Base-by-base conservation (phyloP, 2,329 filamentous ascomycete genomes). In the Ophiosphaerella herpotricha region DNA sequence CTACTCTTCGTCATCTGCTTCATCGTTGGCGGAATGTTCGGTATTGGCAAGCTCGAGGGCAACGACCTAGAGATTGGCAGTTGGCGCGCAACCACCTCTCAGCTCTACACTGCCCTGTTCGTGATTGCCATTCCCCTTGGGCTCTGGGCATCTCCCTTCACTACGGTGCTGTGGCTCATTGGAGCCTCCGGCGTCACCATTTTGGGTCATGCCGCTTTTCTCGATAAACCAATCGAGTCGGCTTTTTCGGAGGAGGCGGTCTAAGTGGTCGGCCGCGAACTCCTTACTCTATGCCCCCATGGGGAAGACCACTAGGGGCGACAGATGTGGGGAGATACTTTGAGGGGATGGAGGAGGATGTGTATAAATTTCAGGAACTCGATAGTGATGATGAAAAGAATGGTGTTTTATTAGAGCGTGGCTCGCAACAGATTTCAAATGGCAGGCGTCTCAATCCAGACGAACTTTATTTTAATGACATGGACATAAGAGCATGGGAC, bases 231-330 rank as follows among this genome's bases (percentile, higher is more conserved):
- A 52, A 96, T 97, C 82, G 94, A 97, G 87, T 93, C 95, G 92
- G 92, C 92, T 97, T 99, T 99, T 97, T 97, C 93, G 84, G 94
- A 95, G 92, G 94, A 99, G 93, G 93, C 94, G 92, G 94, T 99
- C 89, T 99, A 97, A 87, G 84, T 95, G 92, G 92, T 97, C 94
- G 93, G 91, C 93, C 93, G 94, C 94, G 89, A 94, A 88, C 92
- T 96, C 93, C 92, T 80, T 79, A 82, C 77, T 79, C 80, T 82
- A 87, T 88, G 91, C 91, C 92, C 90, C 87, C 82, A 85, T 92
- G 90, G 93, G 93, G 92, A 97, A 97, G 93, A 97, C 91, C 91
- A 94, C 89, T 90, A 84, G 89, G 90, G 89, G 77, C 72, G 70
- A 57, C 60, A 48, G 60, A 65, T 77, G 78, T 71, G 66, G 74